Conservation (phyloP, 208 protist species). For the Leishmania tropica region DNA sequence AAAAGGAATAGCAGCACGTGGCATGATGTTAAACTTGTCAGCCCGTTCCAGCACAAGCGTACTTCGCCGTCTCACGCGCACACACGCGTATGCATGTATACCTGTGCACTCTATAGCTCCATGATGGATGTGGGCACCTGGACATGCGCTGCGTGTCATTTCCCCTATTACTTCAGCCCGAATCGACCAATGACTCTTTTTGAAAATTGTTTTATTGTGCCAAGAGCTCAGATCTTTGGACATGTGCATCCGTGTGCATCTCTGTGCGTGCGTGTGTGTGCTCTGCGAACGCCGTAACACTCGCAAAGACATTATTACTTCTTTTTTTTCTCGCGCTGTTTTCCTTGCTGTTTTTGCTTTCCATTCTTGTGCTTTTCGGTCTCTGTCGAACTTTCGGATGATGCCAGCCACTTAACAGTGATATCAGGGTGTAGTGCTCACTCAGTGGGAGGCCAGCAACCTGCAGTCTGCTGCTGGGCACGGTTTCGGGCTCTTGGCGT, state of each 20-base stretch:
- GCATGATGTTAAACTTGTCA: neutral
- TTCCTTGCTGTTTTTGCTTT: neutral
- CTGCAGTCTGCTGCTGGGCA: neutral
- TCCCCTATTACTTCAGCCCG: neutral
- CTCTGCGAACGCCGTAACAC: neutral
- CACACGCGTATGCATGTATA: neutral
- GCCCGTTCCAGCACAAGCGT: neutral
- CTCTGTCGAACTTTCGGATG: neutral
- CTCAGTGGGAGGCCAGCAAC: neutral
- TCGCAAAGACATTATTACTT: neutral
- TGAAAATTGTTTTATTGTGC: neutral
- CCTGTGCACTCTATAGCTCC: neutral
- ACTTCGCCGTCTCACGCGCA: neutral
- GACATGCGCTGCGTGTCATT: neutral
- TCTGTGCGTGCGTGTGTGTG: neutral
- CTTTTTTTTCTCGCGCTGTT: neutral
- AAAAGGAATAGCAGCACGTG: neutral
- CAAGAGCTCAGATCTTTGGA: neutral
- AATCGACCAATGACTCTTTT: neutral
- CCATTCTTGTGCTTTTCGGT: conserved; percentile 7
- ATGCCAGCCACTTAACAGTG: neutral
- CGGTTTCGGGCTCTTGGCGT: neutral
- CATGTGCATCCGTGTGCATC: neutral
- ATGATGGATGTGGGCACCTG: neutral
- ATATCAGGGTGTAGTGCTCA: neutral